Conservation (phyloP, 2,329 filamentous ascomycete species). For the Xylariaceae sp. region DNA sequence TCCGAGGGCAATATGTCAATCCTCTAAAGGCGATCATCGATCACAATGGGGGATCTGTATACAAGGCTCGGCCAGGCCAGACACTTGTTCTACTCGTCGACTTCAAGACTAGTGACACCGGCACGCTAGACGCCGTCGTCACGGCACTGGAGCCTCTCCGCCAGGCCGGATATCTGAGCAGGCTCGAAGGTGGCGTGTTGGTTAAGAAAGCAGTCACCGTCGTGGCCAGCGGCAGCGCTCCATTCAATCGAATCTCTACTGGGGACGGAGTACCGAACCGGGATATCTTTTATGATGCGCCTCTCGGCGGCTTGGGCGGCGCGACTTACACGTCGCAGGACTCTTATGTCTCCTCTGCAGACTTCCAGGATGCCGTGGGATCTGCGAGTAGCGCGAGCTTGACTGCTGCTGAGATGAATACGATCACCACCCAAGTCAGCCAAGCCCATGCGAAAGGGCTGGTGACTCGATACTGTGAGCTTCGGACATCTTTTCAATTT, state of each 20-base stretch:
- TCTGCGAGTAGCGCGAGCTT: constrained; percentile 28
- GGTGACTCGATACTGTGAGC: constrained; percentile 42
- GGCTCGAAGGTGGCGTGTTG: constrained; percentile 32
- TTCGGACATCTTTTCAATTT: background rate
- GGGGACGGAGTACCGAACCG: constrained; percentile 36
- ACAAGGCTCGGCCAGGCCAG: constrained; percentile 32
- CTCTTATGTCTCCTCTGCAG: constrained; percentile 41
- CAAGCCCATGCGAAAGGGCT: constrained; percentile 37
- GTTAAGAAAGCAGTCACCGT: constrained; percentile 38
- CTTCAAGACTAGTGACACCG: constrained; percentile 38
- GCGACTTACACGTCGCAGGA: constrained; percentile 32
- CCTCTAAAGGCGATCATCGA: constrained; percentile 38
- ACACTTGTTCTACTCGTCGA: constrained; percentile 39
- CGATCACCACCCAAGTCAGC: constrained; percentile 29
- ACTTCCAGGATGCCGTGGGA: constrained; percentile 36
- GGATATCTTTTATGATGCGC: constrained; percentile 41
- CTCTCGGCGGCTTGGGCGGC: constrained; percentile 31
- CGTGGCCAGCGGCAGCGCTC: constrained; percentile 38
- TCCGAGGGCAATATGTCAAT: constrained; percentile 38
- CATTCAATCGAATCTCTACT: constrained; percentile 36
- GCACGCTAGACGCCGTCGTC: constrained; percentile 39
- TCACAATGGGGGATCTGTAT: constrained; percentile 38
- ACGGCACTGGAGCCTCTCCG: constrained; percentile 39
- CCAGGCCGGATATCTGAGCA: constrained; percentile 39
- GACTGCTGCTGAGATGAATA: constrained; percentile 23